Evolutionary conservation across 1,139 yeast genomes (phyloP).

Genomic region (Pichia sp.): DNA sequence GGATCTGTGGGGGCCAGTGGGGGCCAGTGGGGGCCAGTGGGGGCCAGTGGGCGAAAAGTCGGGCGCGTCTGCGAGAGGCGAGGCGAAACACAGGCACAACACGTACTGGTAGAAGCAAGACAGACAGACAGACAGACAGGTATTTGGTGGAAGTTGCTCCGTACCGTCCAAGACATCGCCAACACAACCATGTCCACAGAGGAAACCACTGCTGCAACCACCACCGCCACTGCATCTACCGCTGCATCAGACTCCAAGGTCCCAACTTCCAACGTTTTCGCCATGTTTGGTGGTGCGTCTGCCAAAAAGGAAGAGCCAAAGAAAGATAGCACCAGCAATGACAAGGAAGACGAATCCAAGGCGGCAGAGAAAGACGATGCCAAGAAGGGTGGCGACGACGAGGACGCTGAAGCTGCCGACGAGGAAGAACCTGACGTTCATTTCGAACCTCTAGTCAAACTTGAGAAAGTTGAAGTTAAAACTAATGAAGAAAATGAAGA

Average conservation of each 20-base stretch:
- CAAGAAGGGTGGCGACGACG: too few relatives aligned
- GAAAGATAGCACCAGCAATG: conserved; percentile 13
- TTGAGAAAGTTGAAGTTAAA: conserved; percentile 93
- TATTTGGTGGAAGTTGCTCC: too few relatives aligned
- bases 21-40: too few relatives aligned
- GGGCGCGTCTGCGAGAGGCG: too few relatives aligned
- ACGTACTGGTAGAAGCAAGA: too few relatives aligned
- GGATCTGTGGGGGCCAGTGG: too few relatives aligned
- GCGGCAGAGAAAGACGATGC: conserved; percentile 30
- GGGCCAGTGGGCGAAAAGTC: too few relatives aligned
- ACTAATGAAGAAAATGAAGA: conserved; percentile 97
- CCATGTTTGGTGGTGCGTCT: conserved; percentile 79
- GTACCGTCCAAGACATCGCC: too few relatives aligned
- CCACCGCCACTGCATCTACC: conserved; percentile 2
- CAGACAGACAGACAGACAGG: too few relatives aligned
- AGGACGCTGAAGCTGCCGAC: conserved; percentile 48
- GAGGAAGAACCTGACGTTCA: conserved; percentile 93
- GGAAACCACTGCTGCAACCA: conserved; percentile 3
- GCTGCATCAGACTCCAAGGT: conserved; percentile 34
- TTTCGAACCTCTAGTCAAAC: conserved; percentile 91
- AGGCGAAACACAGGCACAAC: too few relatives aligned
- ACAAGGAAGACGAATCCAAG: conserved; percentile 26
- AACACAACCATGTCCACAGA: conserved; percentile 14
- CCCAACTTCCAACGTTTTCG: conserved; percentile 73
- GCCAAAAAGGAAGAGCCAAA: conserved; percentile 29